phyloP scores from a whole-genome alignment of 2,329 filamentous ascomycete species.

The Aureobasidium sp. region DNA sequence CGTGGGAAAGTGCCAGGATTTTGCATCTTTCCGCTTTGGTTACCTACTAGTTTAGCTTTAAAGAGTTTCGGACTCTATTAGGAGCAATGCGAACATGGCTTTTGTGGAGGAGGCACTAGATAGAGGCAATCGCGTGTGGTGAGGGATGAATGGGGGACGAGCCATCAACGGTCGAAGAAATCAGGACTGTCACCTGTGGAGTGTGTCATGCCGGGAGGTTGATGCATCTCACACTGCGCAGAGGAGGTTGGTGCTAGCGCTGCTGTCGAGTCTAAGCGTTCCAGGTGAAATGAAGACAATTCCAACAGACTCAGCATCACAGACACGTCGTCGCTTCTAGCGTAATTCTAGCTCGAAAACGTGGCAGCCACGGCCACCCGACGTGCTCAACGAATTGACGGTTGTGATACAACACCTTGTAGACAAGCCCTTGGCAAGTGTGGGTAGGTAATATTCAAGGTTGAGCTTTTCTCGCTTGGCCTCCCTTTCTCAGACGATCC shows the following conservation, averaged over 20 bases:
- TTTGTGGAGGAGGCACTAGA: slow-evolving; percentile 6
- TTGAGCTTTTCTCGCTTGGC: slow-evolving; percentile 6
- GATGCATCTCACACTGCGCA: neutral
- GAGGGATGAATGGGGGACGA: neutral
- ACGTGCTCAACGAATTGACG: neutral
- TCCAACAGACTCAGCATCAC: slow-evolving; percentile 1
- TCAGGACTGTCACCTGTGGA: neutral
- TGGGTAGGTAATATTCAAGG: neutral
- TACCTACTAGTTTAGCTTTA: slow-evolving; percentile 11
- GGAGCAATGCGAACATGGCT: neutral
- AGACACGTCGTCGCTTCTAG: slow-evolving; percentile 5
- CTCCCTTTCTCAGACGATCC: neutral
- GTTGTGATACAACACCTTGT: neutral
- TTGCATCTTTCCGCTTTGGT: slow-evolving; percentile 6
- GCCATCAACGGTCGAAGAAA: slow-evolving; percentile 9
- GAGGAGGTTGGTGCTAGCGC: slow-evolving; percentile 7
- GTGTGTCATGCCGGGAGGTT: neutral
- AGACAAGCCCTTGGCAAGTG: neutral
- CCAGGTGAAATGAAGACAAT: slow-evolving; percentile 4
- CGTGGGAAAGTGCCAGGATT: neutral
- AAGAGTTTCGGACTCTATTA: slow-evolving; percentile 9
- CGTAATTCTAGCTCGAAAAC: slow-evolving; percentile 12
- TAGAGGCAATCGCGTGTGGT: slow-evolving; percentile 3
- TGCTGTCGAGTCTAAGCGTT: slow-evolving; percentile 12
- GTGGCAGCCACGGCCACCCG: slow-evolving; percentile 6